Evolutionary conservation across 768 basidiomycete genomes (phyloP), one percentile per base, ranked within the genome.

Genomic region (Tulasnella sp.): DNA sequence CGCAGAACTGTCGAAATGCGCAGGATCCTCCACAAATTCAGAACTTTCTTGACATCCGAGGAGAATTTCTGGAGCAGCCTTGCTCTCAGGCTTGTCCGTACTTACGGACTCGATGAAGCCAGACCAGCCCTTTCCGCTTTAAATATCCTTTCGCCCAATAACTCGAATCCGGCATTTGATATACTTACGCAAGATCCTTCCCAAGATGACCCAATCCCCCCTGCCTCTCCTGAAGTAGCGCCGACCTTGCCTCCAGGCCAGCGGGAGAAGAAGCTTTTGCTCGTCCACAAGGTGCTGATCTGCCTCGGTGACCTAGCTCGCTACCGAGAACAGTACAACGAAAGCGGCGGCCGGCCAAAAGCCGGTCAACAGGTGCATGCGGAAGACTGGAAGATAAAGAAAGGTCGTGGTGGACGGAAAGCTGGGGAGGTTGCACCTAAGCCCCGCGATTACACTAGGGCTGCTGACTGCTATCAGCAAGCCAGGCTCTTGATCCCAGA

Each of bases 231-330:
- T 34, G 37, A 15, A 19, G 41, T 25, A 2, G 29, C n/a, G 5
- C 27, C 55, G 79, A 83, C 49, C 77, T 78, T 49, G 62, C 65
- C 35, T 65, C 37, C 70, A 9, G 74, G 74, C 27, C 78, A 84
- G 63, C 78, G 78, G 49, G 77, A 78, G 57, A 74, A 74, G 59
- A 78, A 82, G 57, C 72, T 93, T n/a, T 77, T 80, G 8, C 81
- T 87, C 41, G 71, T 92, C 40, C 85, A 83, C 71, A 96, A 94
- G 71, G 82, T 85, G 6, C 72, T 99, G 53, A 82, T 97, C 17
- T 94, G 86, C 67, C 76, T 93, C 7, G 96, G 96, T 9, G 96
- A 99, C 65, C 83, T 99, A 46, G 87, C 91, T 59, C 78, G 96
- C 39, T 99, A 99, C 70, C 77, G 84, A 57, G 93, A 98, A 64